These are phyloP conservation scores for Strobilomyces confusus DNA, from an alignment of 768 basidiomycete species.

Conservation along the genomic window DNA sequence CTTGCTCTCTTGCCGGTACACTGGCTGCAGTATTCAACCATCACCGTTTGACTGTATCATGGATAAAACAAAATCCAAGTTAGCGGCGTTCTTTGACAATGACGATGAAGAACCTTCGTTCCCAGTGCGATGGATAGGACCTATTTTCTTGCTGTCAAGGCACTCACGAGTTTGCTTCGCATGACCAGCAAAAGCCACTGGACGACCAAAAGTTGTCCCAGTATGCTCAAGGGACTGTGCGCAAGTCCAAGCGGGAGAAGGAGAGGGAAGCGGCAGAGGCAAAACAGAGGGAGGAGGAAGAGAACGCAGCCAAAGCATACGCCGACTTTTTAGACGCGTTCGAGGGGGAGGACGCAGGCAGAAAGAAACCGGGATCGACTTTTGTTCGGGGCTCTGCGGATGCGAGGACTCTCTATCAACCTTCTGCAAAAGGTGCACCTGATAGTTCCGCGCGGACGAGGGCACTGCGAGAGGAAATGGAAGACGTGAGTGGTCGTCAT, in stretches of 20 bases:
- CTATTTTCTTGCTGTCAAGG: conserved; percentile 45
- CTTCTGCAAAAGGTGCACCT: conserved; percentile 31
- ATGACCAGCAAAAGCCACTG: conserved; percentile 75
- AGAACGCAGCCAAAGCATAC: conserved; percentile 71
- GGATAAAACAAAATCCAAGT: conserved; percentile 40
- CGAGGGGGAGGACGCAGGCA: conserved; percentile 61
- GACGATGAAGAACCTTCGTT: conserved; percentile 84
- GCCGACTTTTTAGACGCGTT: conserved; percentile 84
- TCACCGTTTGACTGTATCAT: conserved; percentile 14
- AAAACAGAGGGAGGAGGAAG: conserved; percentile 82
- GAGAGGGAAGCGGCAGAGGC: conserved; percentile 91
- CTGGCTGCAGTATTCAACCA: background rate
- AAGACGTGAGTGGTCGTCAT: conserved; percentile 28
- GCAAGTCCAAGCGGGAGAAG: conserved; percentile 88
- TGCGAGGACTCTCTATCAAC: conserved; percentile 37
- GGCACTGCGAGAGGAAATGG: conserved; percentile 31
- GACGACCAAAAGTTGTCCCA: conserved; percentile 84
- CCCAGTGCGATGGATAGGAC: conserved; percentile 87
- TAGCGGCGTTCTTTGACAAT: conserved; percentile 81
- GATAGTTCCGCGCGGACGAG: conserved; percentile 31
- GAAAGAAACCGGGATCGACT: conserved; percentile 47
- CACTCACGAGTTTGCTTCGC: conserved; percentile 58
- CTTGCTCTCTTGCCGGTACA: background rate
- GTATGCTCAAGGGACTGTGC: conserved; percentile 79
- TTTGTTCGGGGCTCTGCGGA: conserved; percentile 60